Evolutionary conservation across 352 stramenopile genomes (phyloP).

Genomic region (Globisporangium radiosum): DNA sequence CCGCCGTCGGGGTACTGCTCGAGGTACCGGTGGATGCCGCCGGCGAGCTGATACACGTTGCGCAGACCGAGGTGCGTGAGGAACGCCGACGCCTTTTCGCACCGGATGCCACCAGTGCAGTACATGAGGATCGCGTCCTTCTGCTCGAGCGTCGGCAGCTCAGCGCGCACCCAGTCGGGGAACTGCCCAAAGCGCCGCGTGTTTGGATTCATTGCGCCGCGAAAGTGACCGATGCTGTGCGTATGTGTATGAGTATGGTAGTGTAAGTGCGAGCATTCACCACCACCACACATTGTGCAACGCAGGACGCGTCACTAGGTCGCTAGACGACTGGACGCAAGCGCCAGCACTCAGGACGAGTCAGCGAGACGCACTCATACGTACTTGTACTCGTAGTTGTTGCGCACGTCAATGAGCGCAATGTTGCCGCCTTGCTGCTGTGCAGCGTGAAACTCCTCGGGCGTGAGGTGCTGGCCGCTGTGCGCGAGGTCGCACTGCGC

Average conservation of each 20-base stretch:
- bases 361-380: slow-evolving; percentile 3
- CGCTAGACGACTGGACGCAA: background rate
- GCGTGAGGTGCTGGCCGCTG: slow-evolving; percentile 50
- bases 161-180: slow-evolving; percentile 48
- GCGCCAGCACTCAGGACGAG: background rate
- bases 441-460: slow-evolving; percentile 49
- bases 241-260: background rate
- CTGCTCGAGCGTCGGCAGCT: slow-evolving; percentile 48
- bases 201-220: slow-evolving; percentile 66
- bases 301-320: background rate
- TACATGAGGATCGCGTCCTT: slow-evolving; percentile 74
- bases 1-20: slow-evolving; percentile 67
- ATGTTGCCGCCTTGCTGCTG: slow-evolving; percentile 18
- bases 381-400: slow-evolving; percentile 77
- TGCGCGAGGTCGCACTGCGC: slow-evolving; percentile 36
- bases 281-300: too few species aligned
- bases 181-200: slow-evolving; percentile 80
- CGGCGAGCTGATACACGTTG: slow-evolving; percentile 74
- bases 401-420: slow-evolving; percentile 69
- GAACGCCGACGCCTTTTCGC: slow-evolving; percentile 75
- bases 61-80: slow-evolving; percentile 58
- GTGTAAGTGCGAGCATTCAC: too few species aligned
- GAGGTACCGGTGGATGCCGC: slow-evolving; percentile 82
- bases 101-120: too few species aligned
- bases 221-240: slow-evolving; percentile 61